These are phyloP conservation scores for Rhizopus microsporus DNA, from an alignment of 371 early-diverging fungal genomes.

Conservation along the genomic window DNA sequence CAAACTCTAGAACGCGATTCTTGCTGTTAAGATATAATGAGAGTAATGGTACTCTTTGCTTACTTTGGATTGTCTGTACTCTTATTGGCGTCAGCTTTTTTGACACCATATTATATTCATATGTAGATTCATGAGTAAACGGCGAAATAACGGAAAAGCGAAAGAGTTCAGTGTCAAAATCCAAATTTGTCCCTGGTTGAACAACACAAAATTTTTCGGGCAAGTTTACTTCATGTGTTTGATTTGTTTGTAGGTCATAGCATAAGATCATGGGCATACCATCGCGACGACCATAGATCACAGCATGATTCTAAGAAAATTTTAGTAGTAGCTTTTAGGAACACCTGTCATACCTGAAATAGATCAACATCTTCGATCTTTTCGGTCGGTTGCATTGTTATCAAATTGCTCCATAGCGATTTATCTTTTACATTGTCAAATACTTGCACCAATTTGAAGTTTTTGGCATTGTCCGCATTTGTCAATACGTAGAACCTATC, in stretches of 20 bases:
- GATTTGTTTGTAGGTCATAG: conserved; percentile 44
- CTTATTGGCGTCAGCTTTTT: conserved; percentile 48
- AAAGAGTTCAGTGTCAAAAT: conserved; percentile 67
- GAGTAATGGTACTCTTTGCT: background rate
- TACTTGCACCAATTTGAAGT: conserved; percentile 65
- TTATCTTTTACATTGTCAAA: conserved; percentile 39
- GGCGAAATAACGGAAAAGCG: conserved; percentile 72
- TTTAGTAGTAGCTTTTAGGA: too few species aligned
- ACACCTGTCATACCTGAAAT: conserved; percentile 52
- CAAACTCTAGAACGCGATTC: conserved; percentile 41
- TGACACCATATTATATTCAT: conserved; percentile 69
- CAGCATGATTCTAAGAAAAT: conserved; percentile 50
- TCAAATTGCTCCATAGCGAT: conserved; percentile 62
- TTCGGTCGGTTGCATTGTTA: conserved; percentile 61
- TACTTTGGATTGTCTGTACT: conserved; percentile 57
- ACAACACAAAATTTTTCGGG: conserved; percentile 66
- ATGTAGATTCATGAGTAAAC: conserved; percentile 66
- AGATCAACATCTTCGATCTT: conserved; percentile 86
- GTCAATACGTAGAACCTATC: conserved; percentile 73
- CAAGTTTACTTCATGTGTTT: conserved; percentile 53
- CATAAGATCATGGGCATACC: conserved; percentile 64
- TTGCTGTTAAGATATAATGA: too few species aligned
- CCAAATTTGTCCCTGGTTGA: conserved; percentile 66
- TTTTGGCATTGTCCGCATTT: conserved; percentile 62
- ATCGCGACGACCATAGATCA: conserved; percentile 62